Conservation (phyloP, 345 rosid species). For the Sisymbrium irio region DNA sequence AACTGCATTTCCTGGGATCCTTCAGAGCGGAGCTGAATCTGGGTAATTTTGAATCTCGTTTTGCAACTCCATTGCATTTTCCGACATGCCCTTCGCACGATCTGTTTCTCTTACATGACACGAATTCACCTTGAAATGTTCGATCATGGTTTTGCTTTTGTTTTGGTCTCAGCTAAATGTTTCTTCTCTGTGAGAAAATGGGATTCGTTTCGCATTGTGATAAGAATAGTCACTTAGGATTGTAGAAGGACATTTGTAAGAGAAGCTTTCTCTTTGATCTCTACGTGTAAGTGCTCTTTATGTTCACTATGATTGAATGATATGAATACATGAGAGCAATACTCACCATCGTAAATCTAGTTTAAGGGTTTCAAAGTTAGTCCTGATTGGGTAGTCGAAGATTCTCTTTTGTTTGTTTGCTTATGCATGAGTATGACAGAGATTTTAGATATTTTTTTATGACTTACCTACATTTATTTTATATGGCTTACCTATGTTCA, state of each 20-base stretch:
- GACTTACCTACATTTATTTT: neutral
- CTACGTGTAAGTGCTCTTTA: neutral
- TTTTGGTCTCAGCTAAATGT: conserved; percentile 3
- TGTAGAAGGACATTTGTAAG: neutral
- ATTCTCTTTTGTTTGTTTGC: conserved; percentile 4
- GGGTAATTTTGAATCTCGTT: conserved; percentile 28
- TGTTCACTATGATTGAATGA: neutral
- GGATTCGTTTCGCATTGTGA: conserved; percentile 11
- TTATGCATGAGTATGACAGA: conserved; percentile 7
- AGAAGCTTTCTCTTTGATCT: neutral
- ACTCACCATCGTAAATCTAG: neutral
- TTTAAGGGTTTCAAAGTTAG: neutral
- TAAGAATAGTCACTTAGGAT: neutral
- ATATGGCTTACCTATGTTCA: neutral
- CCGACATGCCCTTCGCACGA: conserved; percentile 6
- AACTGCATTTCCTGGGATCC: too few species aligned
- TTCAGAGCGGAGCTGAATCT: conserved; percentile 25
- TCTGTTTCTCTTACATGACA: conserved; percentile 8
- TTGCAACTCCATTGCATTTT: neutral
- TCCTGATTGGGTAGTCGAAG: neutral
- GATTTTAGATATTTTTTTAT: neutral
- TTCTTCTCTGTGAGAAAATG: neutral
- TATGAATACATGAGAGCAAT: neutral
- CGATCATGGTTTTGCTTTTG: neutral
- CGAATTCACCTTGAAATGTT: neutral